These are phyloP conservation scores for Nannochloropsis gaditana DNA, from an alignment of 108 stramenopile genomes.

Conservation along the genomic window DNA sequence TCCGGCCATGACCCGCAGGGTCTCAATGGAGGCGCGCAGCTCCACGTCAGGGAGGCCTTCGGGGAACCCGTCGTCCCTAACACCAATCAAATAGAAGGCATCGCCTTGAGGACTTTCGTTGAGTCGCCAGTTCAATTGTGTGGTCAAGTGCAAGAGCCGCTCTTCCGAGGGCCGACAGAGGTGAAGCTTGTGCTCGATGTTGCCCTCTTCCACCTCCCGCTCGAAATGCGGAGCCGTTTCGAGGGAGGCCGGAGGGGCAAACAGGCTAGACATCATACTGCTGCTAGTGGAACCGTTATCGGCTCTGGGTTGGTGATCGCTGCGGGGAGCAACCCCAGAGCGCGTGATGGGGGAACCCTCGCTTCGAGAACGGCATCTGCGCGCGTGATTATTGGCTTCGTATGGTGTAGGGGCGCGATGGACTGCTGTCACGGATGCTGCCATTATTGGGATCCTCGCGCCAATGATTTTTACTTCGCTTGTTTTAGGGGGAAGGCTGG, in stretches of 20 bases:
- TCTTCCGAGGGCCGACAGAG: conserved; percentile 34
- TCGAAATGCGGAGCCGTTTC: conserved; percentile 18
- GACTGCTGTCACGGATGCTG: neutral
- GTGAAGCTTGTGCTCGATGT: conserved; percentile 58
- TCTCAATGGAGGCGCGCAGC: conserved; percentile 48
- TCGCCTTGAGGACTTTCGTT: conserved; percentile 50
- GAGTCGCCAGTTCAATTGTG: conserved; percentile 61
- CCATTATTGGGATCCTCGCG: neutral
- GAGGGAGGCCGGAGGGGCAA: neutral
- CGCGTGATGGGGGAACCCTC: neutral
- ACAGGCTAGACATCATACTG: neutral
- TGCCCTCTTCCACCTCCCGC: conserved; percentile 57
- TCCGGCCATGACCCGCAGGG: conserved; percentile 47
- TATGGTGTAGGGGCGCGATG: neutral
- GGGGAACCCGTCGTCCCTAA: conserved; percentile 50
- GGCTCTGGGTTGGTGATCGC: no score
- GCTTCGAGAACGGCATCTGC: conserved; percentile 3
- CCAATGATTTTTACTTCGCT: no score
- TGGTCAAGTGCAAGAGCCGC: conserved; percentile 49
- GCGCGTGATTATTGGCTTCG: neutral
- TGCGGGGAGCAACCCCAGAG: no score
- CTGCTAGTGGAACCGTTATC: neutral
- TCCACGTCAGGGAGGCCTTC: conserved; percentile 49
- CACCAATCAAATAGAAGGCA: conserved; percentile 56
- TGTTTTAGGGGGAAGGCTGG: no score